These are phyloP conservation scores for Aspergillus neoniger DNA, from an alignment of 2,329 filamentous ascomycete species.

Conservation along the genomic window DNA sequence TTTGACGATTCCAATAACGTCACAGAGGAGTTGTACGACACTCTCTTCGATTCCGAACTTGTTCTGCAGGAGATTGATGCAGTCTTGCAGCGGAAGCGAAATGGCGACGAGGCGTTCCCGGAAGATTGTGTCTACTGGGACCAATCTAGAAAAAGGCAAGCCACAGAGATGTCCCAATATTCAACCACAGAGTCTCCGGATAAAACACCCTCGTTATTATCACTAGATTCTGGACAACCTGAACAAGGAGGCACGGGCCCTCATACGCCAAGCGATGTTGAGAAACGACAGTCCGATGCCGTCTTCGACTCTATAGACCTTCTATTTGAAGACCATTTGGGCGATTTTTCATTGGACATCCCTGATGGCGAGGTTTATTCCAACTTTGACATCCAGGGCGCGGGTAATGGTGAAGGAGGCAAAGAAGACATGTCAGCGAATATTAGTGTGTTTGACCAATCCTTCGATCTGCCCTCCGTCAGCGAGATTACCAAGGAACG, in stretches of 20 bases:
- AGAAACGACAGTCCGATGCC: slow-evolving; percentile 19
- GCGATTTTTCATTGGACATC: slow-evolving; percentile 12
- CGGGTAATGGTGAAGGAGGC: neutral
- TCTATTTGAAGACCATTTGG: slow-evolving; percentile 20
- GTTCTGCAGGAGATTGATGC: slow-evolving; percentile 22
- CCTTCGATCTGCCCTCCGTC: slow-evolving; percentile 2
- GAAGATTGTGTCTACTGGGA: slow-evolving; percentile 18
- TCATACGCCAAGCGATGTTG: slow-evolving; percentile 19
- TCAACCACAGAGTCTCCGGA: slow-evolving; percentile 13
- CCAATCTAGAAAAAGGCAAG: slow-evolving; percentile 23
- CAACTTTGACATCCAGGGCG: neutral
- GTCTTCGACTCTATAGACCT: slow-evolving; percentile 25
- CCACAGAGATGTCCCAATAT: slow-evolving; percentile 11
- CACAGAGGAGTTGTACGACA: slow-evolving; percentile 18
- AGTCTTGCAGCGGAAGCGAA: slow-evolving; percentile 25
- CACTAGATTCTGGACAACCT: slow-evolving; percentile 19
- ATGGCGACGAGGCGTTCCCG: slow-evolving; percentile 24
- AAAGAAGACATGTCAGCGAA: neutral
- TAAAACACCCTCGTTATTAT: slow-evolving; percentile 25
- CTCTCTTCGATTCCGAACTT: slow-evolving; percentile 24
- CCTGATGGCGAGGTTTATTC: slow-evolving; percentile 3
- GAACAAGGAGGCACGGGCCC: slow-evolving; percentile 19
- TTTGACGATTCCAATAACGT: neutral
- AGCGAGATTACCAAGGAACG: slow-evolving; percentile 26
- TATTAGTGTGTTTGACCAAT: neutral